Percentiles rank a stretch among this genome's conserved stretches.
Conservation (phyloP, 2,329 filamentous ascomycete species). For the Ceratocystis ficicola region DNA sequence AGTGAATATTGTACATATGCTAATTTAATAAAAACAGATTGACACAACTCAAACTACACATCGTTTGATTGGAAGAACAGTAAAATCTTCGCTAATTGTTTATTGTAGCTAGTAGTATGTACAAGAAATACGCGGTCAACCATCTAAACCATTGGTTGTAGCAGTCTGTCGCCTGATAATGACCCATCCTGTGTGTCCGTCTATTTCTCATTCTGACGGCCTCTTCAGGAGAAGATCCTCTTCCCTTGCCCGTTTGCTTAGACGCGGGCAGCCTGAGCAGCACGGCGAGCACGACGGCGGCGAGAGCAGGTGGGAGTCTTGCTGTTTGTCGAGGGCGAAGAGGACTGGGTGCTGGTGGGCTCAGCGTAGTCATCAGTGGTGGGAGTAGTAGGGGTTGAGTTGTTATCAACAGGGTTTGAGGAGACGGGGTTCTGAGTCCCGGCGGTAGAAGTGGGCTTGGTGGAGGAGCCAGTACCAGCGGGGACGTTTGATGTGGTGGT, state of each 20-base stretch:
- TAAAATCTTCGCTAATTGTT: neutral
- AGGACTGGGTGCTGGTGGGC: neutral
- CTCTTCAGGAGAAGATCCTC: neutral
- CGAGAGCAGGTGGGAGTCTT: slow-evolving; percentile 4
- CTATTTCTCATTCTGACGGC: no score
- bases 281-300: slow-evolving; percentile 16
- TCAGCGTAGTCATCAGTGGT: neutral
- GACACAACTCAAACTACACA: neutral
- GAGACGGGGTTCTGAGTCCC: neutral
- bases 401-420: neutral
- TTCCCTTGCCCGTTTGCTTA: neutral
- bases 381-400: slow-evolving; percentile 14
- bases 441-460: no score
- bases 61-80: neutral
- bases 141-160: no score
- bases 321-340: neutral
- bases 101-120: neutral
- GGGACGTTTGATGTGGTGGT: slow-evolving; percentile 18
- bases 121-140: neutral
- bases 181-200: no score
- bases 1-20: neutral
- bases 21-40: neutral
- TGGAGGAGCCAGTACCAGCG: neutral
- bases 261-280: slow-evolving; percentile 1
- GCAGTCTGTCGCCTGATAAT: no score